phyloP scores from a whole-genome alignment of 306 rosid genomes.

The Echinosophora koreensis region DNA sequence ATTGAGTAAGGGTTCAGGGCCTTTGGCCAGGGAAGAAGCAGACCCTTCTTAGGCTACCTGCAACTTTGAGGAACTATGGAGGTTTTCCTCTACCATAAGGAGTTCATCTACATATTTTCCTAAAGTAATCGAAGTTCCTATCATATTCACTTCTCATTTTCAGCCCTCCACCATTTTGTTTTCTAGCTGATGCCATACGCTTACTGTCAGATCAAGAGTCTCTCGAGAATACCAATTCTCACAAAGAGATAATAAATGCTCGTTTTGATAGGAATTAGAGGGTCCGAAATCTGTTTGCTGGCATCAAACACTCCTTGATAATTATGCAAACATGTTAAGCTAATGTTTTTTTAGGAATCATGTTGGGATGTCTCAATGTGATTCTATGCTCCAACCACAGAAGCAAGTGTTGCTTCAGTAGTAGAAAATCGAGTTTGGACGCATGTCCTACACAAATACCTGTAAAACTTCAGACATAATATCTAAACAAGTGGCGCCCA shows the following conservation, averaged over 20 bases:
- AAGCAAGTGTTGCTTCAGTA: neutral
- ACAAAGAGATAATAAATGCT: conserved; percentile 2
- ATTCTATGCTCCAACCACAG: conserved; percentile 4
- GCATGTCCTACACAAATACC: neutral
- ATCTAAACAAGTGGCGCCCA: neutral
- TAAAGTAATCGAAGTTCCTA: neutral
- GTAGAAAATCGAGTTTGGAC: neutral
- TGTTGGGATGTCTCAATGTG: neutral
- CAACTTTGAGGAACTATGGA: neutral
- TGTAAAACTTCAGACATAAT: neutral
- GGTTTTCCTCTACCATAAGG: neutral
- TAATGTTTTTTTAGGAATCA: neutral
- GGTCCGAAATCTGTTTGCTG: neutral
- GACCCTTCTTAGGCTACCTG: no score
- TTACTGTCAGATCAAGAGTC: neutral
- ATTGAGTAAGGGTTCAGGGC: no score
- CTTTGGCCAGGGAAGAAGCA: no score
- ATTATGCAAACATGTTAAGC: neutral
- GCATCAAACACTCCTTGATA: conserved; percentile 15
- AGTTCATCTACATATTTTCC: neutral
- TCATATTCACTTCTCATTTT: neutral
- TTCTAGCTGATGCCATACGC: neutral
- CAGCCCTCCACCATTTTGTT: neutral
- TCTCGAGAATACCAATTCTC: neutral
- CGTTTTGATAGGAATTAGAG: neutral